These are phyloP conservation scores for Mycena rosella DNA, from an alignment of 768 basidiomycete genomes.

Conservation along the genomic window DNA sequence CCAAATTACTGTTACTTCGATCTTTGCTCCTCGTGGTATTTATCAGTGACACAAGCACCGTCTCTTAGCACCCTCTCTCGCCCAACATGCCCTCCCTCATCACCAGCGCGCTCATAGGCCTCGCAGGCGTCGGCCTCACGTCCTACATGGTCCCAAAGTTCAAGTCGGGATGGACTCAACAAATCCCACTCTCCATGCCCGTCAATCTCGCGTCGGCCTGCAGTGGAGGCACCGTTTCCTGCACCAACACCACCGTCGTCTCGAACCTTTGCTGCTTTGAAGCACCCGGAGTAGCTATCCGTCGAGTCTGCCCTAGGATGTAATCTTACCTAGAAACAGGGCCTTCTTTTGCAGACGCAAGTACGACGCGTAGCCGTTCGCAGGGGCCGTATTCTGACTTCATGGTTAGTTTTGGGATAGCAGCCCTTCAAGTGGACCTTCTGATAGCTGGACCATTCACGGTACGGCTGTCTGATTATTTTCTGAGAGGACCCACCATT, in stretches of 20 bases:
- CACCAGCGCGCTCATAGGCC: conserved; percentile 9
- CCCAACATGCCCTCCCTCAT: conserved; percentile 14
- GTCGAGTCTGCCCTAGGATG: neutral
- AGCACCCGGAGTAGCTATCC: conserved; percentile 33
- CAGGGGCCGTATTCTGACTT: neutral
- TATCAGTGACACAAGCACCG: neutral
- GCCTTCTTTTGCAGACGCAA: conserved; percentile 41
- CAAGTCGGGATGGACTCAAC: neutral
- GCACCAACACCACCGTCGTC: conserved; percentile 32
- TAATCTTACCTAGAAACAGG: conserved; percentile 14
- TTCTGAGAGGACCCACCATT: conserved; percentile 4
- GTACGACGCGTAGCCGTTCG: conserved; percentile 9
- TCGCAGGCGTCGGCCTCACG: neutral
- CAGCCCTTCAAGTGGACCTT: conserved; percentile 61
- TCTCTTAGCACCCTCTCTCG: neutral
- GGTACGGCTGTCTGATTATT: conserved; percentile 45
- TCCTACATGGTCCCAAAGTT: neutral
- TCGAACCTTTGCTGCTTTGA: conserved; percentile 40
- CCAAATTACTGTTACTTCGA: too few relatives aligned
- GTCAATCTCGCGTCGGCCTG: conserved; percentile 19
- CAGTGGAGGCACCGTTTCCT: conserved; percentile 20
- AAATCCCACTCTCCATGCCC: conserved; percentile 6
- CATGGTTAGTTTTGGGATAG: conserved; percentile 64
- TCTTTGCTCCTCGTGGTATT: too few relatives aligned
- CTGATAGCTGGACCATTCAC: conserved; percentile 70